phyloP scores from a whole-genome alignment of 306 rosid genomes.

The Boehmeria nivea region DNA sequence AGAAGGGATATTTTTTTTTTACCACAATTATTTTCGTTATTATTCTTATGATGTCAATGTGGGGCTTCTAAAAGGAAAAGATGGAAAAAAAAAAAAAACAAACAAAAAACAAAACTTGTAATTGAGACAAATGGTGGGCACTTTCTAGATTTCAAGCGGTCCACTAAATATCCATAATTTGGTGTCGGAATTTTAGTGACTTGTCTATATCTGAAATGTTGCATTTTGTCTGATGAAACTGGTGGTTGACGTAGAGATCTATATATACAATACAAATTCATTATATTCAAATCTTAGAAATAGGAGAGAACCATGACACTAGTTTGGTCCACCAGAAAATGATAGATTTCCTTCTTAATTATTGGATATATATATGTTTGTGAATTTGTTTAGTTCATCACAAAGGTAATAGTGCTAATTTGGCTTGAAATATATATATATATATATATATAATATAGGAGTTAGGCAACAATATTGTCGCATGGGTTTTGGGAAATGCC shows the following conservation, averaged over 20 bases:
- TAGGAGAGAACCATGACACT: too few species aligned
- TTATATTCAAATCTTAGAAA: neutral
- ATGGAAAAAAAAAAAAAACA: too few species aligned
- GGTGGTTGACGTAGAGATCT: slow-evolving; percentile 5
- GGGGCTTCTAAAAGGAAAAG: neutral
- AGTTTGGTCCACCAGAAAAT: neutral
- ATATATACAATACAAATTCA: neutral
- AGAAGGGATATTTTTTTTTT: neutral
- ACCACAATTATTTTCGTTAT: neutral
- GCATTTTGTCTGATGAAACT: slow-evolving; percentile 2
- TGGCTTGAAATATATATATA: neutral
- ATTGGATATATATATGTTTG: neutral
- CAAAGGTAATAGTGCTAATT: neutral
- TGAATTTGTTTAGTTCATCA: neutral
- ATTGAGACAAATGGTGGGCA: slow-evolving; percentile 1
- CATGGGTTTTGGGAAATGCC: neutral
- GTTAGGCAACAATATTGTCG: neutral
- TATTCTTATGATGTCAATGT: neutral
- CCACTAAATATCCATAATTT: slow-evolving; percentile 5
- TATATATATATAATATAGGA: neutral
- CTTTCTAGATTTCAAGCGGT: slow-evolving; percentile 7
- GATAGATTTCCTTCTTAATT: neutral
- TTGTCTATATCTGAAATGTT: slow-evolving; percentile 3
- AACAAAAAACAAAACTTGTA: neutral
- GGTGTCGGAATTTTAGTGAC: neutral